A percentile compares a stretch with the other conserved stretches of the same genome.
These are phyloP conservation scores for Pseudoturritis turrita DNA, from an alignment of 345 rosid species.

Conservation along the genomic window DNA sequence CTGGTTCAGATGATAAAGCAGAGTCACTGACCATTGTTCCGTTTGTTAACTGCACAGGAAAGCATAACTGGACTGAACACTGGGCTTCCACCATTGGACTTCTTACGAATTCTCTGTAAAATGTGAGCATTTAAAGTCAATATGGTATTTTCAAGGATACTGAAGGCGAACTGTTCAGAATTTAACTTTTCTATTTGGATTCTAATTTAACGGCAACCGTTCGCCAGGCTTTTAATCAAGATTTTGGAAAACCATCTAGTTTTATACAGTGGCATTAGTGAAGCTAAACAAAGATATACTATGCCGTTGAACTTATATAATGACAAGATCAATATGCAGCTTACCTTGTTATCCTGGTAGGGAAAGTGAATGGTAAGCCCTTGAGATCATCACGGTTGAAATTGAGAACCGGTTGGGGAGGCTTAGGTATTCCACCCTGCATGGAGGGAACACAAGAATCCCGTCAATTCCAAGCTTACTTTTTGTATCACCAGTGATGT, in stretches of 20 bases:
- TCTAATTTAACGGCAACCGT: not conserved
- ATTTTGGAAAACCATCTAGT: not conserved
- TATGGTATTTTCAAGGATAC: not conserved
- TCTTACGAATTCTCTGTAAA: constrained; percentile 68
- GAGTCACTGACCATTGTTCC: constrained; percentile 61
- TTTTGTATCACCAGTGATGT: not conserved
- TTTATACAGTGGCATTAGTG: not conserved
- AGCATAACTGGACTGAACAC: constrained; percentile 83
- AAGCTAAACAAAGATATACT: not conserved
- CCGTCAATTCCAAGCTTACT: not conserved
- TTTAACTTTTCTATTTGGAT: not conserved
- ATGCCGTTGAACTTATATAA: not conserved
- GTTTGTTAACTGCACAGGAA: constrained; percentile 81
- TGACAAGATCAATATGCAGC: constrained; percentile 4
- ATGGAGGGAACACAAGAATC: constrained; percentile 6
- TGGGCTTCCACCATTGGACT: constrained; percentile 97
- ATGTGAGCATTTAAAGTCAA: constrained; percentile 22
- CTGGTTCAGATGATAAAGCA: constrained; percentile 14
- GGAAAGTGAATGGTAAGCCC: constrained; percentile 81
- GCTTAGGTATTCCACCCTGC: constrained; percentile 84
- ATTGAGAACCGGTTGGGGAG: constrained; percentile 55
- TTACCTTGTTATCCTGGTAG: constrained; percentile 60
- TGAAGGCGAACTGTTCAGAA: not conserved
- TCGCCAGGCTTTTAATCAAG: not conserved
- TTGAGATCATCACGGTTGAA: constrained; percentile 69